phyloP scores from a whole-genome alignment of 1,139 yeast genomes.

The Blastobotrys persicus region DNA sequence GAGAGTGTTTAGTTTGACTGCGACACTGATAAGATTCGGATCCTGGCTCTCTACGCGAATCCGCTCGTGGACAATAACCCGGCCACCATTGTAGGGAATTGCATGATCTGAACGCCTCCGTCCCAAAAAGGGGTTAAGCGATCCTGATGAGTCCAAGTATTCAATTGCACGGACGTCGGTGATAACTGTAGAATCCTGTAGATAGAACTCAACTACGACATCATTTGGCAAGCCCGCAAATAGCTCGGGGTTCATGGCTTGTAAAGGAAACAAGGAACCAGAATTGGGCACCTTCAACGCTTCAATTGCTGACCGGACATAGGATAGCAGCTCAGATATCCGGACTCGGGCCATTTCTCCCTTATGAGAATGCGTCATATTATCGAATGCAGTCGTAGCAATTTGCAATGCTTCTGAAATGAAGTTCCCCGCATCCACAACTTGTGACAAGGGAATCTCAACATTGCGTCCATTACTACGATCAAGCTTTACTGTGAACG shows the following conservation, averaged over 20 bases:
- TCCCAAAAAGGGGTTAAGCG: slow-evolving; percentile 12
- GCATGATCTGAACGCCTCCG: slow-evolving; percentile 25
- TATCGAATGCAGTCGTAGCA: slow-evolving; percentile 9
- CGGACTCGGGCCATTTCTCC: slow-evolving; percentile 16
- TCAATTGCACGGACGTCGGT: slow-evolving; percentile 31
- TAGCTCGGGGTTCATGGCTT: slow-evolving; percentile 19
- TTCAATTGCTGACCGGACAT: slow-evolving; percentile 25
- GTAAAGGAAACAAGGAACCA: slow-evolving; percentile 24
- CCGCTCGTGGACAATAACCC: slow-evolving; percentile 44
- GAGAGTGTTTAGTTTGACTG: slow-evolving; percentile 39
- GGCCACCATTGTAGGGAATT: slow-evolving; percentile 35
- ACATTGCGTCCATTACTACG: slow-evolving; percentile 12
- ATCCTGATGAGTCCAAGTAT: slow-evolving; percentile 13
- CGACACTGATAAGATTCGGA: slow-evolving; percentile 45
- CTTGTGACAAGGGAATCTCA: slow-evolving; percentile 25
- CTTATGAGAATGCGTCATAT: slow-evolving; percentile 6
- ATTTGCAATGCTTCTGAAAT: slow-evolving; percentile 21
- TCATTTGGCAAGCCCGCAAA: slow-evolving; percentile 22
- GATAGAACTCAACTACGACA: slow-evolving; percentile 30
- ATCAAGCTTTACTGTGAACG: slow-evolving; percentile 20
- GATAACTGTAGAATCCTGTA: slow-evolving; percentile 29
- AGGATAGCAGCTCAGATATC: slow-evolving; percentile 17
- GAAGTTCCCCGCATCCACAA: slow-evolving; percentile 30
- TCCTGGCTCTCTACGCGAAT: slow-evolving; percentile 45
- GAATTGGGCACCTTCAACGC: slow-evolving; percentile 25